A percentile compares a stretch with the other conserved stretches of the same genome.
Conservation (phyloP, 164 flowering plant genomes). For the Macadamia tetraphylla region DNA sequence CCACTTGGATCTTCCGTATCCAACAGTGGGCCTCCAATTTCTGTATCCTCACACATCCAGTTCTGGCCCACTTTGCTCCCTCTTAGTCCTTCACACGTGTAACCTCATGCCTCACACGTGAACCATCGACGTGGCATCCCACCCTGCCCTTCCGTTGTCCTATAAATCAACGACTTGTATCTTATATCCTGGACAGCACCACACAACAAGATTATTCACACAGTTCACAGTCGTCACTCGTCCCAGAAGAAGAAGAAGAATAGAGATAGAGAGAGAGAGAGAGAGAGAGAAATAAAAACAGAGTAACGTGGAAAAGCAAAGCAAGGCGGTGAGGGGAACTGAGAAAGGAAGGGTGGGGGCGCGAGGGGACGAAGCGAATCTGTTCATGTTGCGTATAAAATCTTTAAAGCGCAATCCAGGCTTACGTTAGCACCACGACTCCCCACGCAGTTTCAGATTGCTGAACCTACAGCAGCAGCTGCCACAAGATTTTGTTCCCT, state of each 20-base stretch:
- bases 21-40: conserved; percentile 20
- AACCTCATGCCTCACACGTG: conserved; percentile 32
- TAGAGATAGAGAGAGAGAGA: background rate
- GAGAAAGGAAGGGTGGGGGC: too few species aligned
- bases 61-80: background rate
- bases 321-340: too few species aligned
- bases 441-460: conserved; percentile 21
- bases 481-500: conserved; percentile 36
- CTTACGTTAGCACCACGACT: conserved; percentile 50
- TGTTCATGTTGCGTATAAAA: conserved; percentile 54
- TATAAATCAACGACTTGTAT: conserved; percentile 45
- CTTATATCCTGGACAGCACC: conserved; percentile 39
- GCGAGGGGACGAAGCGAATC: conserved; percentile 21
- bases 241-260: too few species aligned
- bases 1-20: conserved; percentile 62
- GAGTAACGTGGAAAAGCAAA: background rate
- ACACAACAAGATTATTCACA: too few species aligned
- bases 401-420: conserved; percentile 48
- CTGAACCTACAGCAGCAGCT: too few species aligned
- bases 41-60: background rate
- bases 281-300: background rate
- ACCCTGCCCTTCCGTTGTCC: conserved; percentile 25
- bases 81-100: background rate
- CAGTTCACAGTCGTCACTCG: too few species aligned
- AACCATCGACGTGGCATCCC: conserved; percentile 27